Evolutionary conservation across 2,329 filamentous ascomycete species (phyloP).

Genomic region (Gremmenia infestans): DNA sequence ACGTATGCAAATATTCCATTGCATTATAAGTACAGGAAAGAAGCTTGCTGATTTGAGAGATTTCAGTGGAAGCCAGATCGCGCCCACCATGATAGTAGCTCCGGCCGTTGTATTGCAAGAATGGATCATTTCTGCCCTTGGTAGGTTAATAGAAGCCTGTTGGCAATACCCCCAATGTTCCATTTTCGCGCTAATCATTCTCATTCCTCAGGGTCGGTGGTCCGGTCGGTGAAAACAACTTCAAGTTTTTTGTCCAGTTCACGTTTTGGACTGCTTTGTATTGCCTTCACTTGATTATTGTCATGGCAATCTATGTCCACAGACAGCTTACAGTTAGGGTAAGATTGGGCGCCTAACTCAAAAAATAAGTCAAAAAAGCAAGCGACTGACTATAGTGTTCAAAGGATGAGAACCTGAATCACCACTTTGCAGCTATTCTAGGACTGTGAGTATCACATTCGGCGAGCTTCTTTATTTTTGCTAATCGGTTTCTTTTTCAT

Average conservation of each 20-base stretch:
- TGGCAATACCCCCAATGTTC: not conserved
- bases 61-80: slow-evolving; percentile 67
- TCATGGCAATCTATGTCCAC: slow-evolving; percentile 57
- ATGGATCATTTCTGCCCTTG: slow-evolving; percentile 97
- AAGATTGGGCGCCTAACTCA: slow-evolving; percentile 6
- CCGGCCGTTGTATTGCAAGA: slow-evolving; percentile 82
- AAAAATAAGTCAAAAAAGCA: not conserved
- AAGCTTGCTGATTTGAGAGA: not conserved
- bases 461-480: too few relatives aligned
- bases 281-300: slow-evolving; percentile 58
- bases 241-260: slow-evolving; percentile 93
- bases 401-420: slow-evolving; percentile 39
- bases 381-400: slow-evolving; percentile 1
- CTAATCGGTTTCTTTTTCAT: not conserved
- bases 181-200: slow-evolving; percentile 1
- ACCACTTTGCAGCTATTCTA: slow-evolving; percentile 56
- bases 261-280: slow-evolving; percentile 67
- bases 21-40: too few relatives aligned
- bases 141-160: slow-evolving; percentile 31
- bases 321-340: slow-evolving; percentile 37
- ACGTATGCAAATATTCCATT: slow-evolving; percentile 63
- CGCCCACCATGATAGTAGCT: slow-evolving; percentile 77
- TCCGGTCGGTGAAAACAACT: slow-evolving; percentile 78
- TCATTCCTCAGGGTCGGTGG: slow-evolving; percentile 67
- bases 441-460: not conserved